Conservation (phyloP, 768 basidiomycete genomes). For the Tricholoma hemisulphureum region DNA sequence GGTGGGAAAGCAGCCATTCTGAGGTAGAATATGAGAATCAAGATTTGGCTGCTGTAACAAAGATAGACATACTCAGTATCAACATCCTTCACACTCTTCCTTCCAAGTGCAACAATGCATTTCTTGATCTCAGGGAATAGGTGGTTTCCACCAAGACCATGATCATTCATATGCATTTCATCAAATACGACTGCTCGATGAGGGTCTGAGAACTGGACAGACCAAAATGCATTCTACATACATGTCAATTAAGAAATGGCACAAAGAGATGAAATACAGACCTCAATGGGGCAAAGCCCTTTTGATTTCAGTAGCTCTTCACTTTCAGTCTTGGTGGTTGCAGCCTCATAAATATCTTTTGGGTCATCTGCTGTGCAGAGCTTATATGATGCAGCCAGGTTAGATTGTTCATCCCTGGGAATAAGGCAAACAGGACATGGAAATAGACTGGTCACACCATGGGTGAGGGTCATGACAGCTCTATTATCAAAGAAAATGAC, state of each 20-base stretch:
- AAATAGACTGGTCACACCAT: slow-evolving; percentile 17
- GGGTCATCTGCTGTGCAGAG: not conserved
- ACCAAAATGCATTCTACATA: slow-evolving; percentile 11
- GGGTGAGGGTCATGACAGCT: slow-evolving; percentile 29
- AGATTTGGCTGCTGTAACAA: too few species aligned
- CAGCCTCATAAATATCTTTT: not conserved
- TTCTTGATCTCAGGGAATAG: not conserved
- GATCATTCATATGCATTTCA: too few species aligned
- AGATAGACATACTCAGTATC: not conserved
- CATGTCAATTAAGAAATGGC: too few species aligned
- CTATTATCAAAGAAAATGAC: slow-evolving; percentile 8
- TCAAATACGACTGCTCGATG: slow-evolving; percentile 35
- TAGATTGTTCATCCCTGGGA: not conserved
- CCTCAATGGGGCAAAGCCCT: too few species aligned
- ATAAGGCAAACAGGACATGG: slow-evolving; percentile 20
- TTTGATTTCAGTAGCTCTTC: too few species aligned
- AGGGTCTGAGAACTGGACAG: slow-evolving; percentile 29
- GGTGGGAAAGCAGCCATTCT: slow-evolving; percentile 25
- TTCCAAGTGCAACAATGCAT: not conserved
- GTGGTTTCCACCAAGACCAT: too few species aligned
- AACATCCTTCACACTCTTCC: not conserved
- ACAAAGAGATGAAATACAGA: too few species aligned
- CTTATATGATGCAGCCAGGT: not conserved
- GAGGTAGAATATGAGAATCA: not conserved
- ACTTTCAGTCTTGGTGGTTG: too few species aligned